phyloP scores from a whole-genome alignment of 169 alveolate genomes.

The Eimeria falciformis region DNA sequence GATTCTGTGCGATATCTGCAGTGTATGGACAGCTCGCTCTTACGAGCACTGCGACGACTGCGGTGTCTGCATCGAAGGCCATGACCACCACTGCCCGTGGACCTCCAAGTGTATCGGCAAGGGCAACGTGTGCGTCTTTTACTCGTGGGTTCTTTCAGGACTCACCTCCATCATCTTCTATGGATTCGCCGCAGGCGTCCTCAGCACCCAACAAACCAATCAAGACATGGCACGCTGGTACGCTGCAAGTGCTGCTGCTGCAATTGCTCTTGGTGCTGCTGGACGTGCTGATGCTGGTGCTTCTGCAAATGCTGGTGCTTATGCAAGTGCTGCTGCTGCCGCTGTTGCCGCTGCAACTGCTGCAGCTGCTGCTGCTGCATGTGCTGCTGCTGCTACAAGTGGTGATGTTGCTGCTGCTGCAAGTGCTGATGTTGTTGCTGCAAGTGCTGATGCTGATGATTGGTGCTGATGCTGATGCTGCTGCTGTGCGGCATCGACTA shows the following conservation, averaged over 20 bases:
- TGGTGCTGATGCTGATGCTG: too few relatives aligned
- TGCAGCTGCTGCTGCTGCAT: slow-evolving; percentile 6
- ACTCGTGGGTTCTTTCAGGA: slow-evolving; percentile 65
- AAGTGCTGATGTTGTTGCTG: background rate
- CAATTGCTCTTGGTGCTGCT: slow-evolving; percentile 14
- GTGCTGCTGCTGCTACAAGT: background rate
- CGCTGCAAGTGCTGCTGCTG: slow-evolving; percentile 21
- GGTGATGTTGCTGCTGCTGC: slow-evolving; percentile 7
- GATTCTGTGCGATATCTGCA: background rate
- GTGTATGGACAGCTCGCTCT: background rate
- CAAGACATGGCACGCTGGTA: background rate
- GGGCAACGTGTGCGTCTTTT: slow-evolving; percentile 82
- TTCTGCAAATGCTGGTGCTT: background rate
- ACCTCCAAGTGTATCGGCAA: slow-evolving; percentile 90
- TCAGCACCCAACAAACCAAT: background rate
- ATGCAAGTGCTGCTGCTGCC: slow-evolving; percentile 10
- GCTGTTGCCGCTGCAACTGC: slow-evolving; percentile 20
- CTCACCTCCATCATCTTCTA: slow-evolving; percentile 43
- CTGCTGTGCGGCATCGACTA: background rate
- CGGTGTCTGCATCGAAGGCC: slow-evolving; percentile 85
- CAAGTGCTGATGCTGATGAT: background rate
- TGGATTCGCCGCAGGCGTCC: slow-evolving; percentile 52
- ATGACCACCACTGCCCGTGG: slow-evolving; percentile 95
- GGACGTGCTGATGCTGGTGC: background rate
- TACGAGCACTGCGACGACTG: slow-evolving; percentile 86